phyloP scores from a whole-genome alignment of 78 protist species.

The Pirum gemmata region DNA sequence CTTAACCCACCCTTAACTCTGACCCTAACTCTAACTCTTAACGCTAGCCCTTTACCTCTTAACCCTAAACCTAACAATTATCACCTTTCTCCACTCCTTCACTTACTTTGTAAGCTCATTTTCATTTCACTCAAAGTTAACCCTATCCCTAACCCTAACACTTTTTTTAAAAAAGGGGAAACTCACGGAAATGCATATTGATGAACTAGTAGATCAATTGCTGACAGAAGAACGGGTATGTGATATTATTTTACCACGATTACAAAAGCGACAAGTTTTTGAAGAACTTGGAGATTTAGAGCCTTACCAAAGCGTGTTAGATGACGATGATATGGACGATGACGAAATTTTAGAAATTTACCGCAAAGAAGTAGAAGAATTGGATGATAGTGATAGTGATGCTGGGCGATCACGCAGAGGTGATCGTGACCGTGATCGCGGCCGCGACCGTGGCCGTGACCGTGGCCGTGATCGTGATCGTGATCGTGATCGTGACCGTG shows the following conservation, averaged over 20 bases:
- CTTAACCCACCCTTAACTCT: background rate
- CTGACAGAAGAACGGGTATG: conserved; percentile 55
- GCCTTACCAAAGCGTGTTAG: too few relatives aligned
- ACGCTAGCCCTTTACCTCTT: background rate
- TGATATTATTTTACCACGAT: conserved; percentile 75
- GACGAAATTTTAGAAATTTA: too few relatives aligned
- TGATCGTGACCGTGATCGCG: too few relatives aligned
- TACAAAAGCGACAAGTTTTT: conserved; percentile 49
- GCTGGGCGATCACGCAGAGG: too few relatives aligned
- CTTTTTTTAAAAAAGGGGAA: background rate
- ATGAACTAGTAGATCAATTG: conserved; percentile 76
- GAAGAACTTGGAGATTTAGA: conserved; percentile 35
- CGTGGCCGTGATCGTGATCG: too few relatives aligned
- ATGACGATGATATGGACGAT: too few relatives aligned
- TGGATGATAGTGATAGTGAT: too few relatives aligned
- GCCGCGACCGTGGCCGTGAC: too few relatives aligned
- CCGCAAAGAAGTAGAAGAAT: too few relatives aligned
- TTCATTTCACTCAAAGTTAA: background rate
- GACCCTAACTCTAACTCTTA: background rate
- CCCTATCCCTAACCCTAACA: background rate
- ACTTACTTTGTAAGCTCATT: background rate
- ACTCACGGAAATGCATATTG: conserved; percentile 58
- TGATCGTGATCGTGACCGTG: too few relatives aligned
- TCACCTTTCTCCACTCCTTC: background rate
- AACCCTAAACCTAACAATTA: background rate